phyloP scores from a whole-genome alignment of 495 filamentous ascomycete species.

The Penicillium roqueforti region DNA sequence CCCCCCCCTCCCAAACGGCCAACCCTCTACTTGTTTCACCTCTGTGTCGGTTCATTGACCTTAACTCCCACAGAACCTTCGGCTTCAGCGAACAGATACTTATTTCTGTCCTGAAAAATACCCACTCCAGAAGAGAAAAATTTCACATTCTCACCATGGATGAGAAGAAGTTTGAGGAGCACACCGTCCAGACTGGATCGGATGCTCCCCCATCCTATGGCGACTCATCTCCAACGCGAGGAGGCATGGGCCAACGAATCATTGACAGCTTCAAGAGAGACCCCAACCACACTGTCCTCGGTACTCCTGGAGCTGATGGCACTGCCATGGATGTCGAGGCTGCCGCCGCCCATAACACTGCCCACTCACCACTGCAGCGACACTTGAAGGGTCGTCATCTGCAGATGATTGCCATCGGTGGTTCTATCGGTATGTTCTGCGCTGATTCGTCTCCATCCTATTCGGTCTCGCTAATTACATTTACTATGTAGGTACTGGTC shows the following conservation, averaged over 20 bases:
- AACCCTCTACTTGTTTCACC: not conserved
- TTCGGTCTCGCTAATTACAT: not conserved
- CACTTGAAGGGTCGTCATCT: constrained; percentile 79
- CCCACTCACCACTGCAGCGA: constrained; percentile 69
- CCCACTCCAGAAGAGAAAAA: not conserved
- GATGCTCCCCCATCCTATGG: constrained; percentile 39
- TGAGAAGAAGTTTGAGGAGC: constrained; percentile 34
- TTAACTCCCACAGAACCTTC: not conserved
- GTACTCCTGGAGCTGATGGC: constrained; percentile 52
- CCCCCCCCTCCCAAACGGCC: not conserved
- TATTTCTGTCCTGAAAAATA: not conserved
- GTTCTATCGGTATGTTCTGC: constrained; percentile 70
- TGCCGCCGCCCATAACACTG: constrained; percentile 74
- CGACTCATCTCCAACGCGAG: constrained; percentile 29
- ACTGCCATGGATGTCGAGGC: constrained; percentile 69
- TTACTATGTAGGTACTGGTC: constrained; percentile 63
- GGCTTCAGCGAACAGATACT: not conserved
- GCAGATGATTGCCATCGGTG: constrained; percentile 97
- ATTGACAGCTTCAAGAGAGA: constrained; percentile 81
- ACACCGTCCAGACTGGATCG: constrained; percentile 18
- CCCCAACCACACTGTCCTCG: constrained; percentile 59
- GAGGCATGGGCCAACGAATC: constrained; percentile 44
- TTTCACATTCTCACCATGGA: constrained; percentile 27
- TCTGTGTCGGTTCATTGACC: not conserved
- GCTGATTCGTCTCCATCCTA: not conserved